Evolutionary conservation across 345 rosid genomes (phyloP).

Genomic region (Gossypium herbaceum): DNA sequence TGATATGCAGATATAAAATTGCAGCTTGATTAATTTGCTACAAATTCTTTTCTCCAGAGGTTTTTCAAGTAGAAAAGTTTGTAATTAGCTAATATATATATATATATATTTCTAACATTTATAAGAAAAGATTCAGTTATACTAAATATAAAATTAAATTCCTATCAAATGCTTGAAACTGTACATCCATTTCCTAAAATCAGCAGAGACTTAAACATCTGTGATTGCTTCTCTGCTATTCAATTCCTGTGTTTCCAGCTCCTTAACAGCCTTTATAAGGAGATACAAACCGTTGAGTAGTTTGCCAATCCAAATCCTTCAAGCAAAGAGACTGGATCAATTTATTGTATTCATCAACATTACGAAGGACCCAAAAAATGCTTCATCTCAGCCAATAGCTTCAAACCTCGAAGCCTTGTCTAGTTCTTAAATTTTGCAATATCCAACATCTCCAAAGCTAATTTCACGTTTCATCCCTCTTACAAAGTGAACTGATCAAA

Average conservation of each 20-base stretch:
- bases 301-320: conserved; percentile 70
- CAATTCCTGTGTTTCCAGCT: conserved; percentile 49
- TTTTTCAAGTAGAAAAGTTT: conserved; percentile 3
- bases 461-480: conserved; percentile 57
- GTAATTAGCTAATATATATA: conserved; percentile 10
- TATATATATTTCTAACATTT: no score
- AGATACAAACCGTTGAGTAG: conserved; percentile 59
- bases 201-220: neutral
- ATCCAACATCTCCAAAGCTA: conserved; percentile 60
- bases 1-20: conserved; percentile 73
- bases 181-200: conserved; percentile 1
- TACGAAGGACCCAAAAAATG: conserved; percentile 52
- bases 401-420: conserved; percentile 57
- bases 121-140: no score
- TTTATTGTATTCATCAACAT: conserved; percentile 68
- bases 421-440: conserved; percentile 70
- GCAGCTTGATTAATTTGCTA: conserved; percentile 24
- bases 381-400: conserved; percentile 68
- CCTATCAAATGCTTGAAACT: neutral
- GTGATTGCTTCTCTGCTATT: conserved; percentile 17
- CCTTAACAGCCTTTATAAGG: conserved; percentile 73
- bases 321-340: conserved; percentile 76
- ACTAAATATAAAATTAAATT: no score
- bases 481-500: conserved; percentile 47
- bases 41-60: neutral